Evolutionary conservation across 1,284 basidiomycete genomes (phyloP).

Genomic region (Pisolithus thermaeus): DNA sequence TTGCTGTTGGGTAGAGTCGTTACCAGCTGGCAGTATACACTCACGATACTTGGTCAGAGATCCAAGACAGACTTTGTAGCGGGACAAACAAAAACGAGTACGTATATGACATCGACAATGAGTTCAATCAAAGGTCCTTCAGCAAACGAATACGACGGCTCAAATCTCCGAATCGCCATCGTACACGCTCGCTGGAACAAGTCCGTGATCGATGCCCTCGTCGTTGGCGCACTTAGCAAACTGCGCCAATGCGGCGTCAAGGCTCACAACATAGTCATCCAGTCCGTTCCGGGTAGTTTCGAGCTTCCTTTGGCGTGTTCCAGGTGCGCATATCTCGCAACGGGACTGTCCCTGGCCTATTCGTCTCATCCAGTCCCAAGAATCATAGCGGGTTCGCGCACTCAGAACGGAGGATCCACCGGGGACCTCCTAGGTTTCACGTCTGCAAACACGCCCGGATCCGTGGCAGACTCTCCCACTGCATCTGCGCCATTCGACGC

Average conservation of each 20-base stretch:
- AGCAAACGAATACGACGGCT: conserved; percentile 67
- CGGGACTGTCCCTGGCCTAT: background rate
- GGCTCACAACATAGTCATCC: conserved; percentile 84
- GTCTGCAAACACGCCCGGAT: conserved; percentile 34
- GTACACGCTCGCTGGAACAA: conserved; percentile 95
- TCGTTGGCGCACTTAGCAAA: conserved; percentile 71
- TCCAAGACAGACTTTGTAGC: background rate
- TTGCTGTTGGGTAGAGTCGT: too few relatives aligned
- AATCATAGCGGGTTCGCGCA: conserved; percentile 78
- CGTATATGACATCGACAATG: conserved; percentile 29
- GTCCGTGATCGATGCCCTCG: conserved; percentile 76
- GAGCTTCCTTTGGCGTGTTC: conserved; percentile 86
- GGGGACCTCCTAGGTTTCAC: conserved; percentile 73
- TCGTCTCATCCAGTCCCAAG: conserved; percentile 34
- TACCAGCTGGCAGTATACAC: too few relatives aligned
- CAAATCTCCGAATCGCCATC: conserved; percentile 77
- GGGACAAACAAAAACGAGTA: conserved; percentile 1
- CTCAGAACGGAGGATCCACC: conserved; percentile 68
- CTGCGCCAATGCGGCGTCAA: conserved; percentile 84
- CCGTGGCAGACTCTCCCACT: conserved; percentile 32
- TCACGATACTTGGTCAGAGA: too few relatives aligned
- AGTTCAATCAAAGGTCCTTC: conserved; percentile 75
- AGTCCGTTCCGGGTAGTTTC: conserved; percentile 91
- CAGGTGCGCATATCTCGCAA: conserved; percentile 46
- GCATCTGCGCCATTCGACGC: conserved; percentile 82